Conservation (phyloP, 2,329 filamentous ascomycete species). For the Stachybotrys chlorohalonatus region DNA sequence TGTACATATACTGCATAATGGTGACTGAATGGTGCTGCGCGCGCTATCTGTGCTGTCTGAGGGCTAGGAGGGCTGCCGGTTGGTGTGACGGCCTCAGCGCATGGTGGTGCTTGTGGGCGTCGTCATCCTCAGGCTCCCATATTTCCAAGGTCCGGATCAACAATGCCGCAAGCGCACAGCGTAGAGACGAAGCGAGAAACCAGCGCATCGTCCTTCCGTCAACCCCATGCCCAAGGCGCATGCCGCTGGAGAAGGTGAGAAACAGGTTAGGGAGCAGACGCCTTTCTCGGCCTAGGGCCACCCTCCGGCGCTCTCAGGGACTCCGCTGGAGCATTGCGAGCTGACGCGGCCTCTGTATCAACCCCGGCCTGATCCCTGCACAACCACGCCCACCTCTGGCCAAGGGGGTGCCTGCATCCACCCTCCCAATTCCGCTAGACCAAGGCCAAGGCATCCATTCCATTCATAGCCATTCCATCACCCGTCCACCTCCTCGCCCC, state of each 20-base stretch:
- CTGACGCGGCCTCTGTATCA: neutral
- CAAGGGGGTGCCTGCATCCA: neutral
- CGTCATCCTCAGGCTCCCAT: conserved; percentile 4
- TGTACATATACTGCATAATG: too few species aligned
- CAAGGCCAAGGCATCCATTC: conserved; percentile 1
- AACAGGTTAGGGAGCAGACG: neutral
- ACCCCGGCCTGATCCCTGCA: neutral
- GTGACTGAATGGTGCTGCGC: too few species aligned
- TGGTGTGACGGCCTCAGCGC: neutral
- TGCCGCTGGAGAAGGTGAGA: too few species aligned
- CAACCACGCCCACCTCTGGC: neutral
- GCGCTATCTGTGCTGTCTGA: neutral
- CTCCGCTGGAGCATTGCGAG: neutral
- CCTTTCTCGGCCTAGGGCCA: neutral
- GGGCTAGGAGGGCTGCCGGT: conserved; percentile 2
- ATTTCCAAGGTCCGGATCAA: neutral
- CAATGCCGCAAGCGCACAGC: neutral
- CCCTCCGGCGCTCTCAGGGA: neutral
- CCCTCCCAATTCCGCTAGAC: neutral
- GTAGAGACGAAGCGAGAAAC: too few species aligned
- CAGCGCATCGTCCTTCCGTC: too few species aligned
- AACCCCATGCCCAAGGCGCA: too few species aligned
- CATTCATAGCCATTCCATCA: conserved; percentile 1
- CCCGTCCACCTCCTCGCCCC: neutral
- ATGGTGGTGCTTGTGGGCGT: neutral